Base-by-base conservation (phyloP, 1,284 basidiomycete genomes). In the Trichosporon inkin region DNA sequence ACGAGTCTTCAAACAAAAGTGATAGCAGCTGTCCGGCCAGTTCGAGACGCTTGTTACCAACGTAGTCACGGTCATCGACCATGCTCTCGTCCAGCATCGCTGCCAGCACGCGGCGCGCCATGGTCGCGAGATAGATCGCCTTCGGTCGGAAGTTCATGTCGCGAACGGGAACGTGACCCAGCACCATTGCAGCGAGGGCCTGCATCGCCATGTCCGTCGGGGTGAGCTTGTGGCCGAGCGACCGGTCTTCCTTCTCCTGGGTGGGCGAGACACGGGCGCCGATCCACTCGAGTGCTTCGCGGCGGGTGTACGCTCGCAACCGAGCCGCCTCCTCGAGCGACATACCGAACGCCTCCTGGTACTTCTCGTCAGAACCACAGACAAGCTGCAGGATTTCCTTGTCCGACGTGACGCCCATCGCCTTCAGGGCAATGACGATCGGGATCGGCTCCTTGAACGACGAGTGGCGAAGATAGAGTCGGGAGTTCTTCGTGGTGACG, bases 61-160 rank as follows among this genome's bases (percentile, higher is more conserved):
- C 96, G 76, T 99, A 99, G 79, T 99, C 96, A 44, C 97, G 85
- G 77, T 99, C 96, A 71, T 99, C 96, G 10, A 98, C 92, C 86
- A 94, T 92, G 72, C 88, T 94, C 75, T 92, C 89, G 75, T 99
- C 92, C 58, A 92, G 85, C 87, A 98, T 92, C 28, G 92, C 92
- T 88, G 94, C 92, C 57, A 99, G 81, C 3, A 99, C 96, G 55
- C 96, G 83, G 24, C 96, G 84, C 0, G 93, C 93, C 96, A 99
- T 99, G 0, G 92, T 96, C 1, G 92, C 94, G 36, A 99, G 89
- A 78, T 99, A 99, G 70, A 99, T 91, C 28, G 93, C 92, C 77
- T 99, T 99, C 11, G 93, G 85, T 53, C 90, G 83, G 77, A 99
- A 93, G 78, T 99, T 93, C 63, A 96, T 82, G 20, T 89, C 86